Percentiles rank a stretch among this genome's conserved stretches.
These are phyloP conservation scores for Dactylella cylindrospora DNA, from an alignment of 2,329 filamentous ascomycete genomes.

Conservation along the genomic window DNA sequence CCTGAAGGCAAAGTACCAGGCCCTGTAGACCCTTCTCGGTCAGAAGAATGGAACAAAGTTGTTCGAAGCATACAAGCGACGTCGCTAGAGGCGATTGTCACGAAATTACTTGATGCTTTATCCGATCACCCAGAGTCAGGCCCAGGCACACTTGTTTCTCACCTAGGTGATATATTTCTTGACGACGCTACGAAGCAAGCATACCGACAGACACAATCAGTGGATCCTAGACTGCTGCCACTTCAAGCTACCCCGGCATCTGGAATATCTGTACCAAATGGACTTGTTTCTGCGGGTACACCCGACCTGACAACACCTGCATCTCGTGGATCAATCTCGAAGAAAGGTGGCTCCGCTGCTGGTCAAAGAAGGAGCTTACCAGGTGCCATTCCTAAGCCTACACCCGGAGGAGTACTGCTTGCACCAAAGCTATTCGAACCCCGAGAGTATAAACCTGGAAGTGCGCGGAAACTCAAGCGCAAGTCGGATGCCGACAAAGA, in stretches of 20 bases:
- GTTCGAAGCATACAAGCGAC: slow-evolving; percentile 42
- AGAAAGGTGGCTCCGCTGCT: slow-evolving; percentile 20
- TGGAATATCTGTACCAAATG: slow-evolving; percentile 16
- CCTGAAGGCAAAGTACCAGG: slow-evolving; percentile 25
- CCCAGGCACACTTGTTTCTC: slow-evolving; percentile 33
- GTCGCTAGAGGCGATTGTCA: slow-evolving; percentile 39
- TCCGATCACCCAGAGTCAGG: slow-evolving; percentile 42
- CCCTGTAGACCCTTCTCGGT: slow-evolving; percentile 41
- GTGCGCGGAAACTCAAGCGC: slow-evolving; percentile 36
- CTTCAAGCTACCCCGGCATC: not conserved
- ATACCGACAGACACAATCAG: slow-evolving; percentile 22
- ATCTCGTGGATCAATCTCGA: slow-evolving; percentile 12
- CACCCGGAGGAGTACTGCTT: slow-evolving; percentile 18
- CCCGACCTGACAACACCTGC: slow-evolving; percentile 15
- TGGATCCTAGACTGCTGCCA: slow-evolving; percentile 15
- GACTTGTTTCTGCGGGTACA: slow-evolving; percentile 16
- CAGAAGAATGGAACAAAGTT: slow-evolving; percentile 43
- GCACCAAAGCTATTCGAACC: slow-evolving; percentile 41
- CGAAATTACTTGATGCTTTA: slow-evolving; percentile 36
- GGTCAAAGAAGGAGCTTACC: slow-evolving; percentile 36
- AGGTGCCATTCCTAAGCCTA: slow-evolving; percentile 31
- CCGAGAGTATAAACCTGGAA: slow-evolving; percentile 40
- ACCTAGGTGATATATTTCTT: slow-evolving; percentile 38
- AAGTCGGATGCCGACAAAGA: slow-evolving; percentile 42
- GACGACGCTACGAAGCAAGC: slow-evolving; percentile 43